These are phyloP conservation scores for Plasmodium gonderi DNA, from an alignment of 169 alveolate genomes.

Conservation along the genomic window DNA sequence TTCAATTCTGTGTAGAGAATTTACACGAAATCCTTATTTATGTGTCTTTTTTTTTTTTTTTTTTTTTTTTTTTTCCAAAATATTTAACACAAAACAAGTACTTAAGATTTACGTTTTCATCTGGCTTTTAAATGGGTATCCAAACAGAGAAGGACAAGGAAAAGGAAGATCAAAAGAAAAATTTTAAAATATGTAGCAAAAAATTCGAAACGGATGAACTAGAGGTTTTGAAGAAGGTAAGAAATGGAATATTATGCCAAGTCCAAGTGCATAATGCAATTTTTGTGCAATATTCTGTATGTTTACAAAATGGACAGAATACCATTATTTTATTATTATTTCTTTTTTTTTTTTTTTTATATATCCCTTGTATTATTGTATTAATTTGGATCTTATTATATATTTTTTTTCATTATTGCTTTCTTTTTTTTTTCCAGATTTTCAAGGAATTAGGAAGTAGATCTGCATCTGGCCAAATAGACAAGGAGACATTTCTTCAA, in stretches of 20 bases:
- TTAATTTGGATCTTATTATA: background rate
- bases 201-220: conserved; percentile 70
- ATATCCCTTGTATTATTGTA: background rate
- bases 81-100: too few species aligned
- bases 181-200: conserved; percentile 65
- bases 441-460: conserved; percentile 87
- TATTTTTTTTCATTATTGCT: background rate
- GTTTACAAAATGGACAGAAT: too few species aligned
- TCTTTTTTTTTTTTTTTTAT: too few species aligned
- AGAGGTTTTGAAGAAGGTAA: conserved; percentile 64
- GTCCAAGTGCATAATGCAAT: too few species aligned
- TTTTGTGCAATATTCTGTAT: too few species aligned
- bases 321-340: too few species aligned
- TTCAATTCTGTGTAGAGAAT: background rate
- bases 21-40: too few species aligned
- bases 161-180: conserved; percentile 42
- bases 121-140: conserved; percentile 46
- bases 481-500: conserved; percentile 89
- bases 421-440: conserved; percentile 24
- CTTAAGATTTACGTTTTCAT: background rate
- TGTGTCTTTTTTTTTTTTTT: conserved; percentile 1
- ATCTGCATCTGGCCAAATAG: conserved; percentile 84
- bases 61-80: background rate
- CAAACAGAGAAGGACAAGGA: conserved; percentile 71
- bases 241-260: background rate